Conservation (phyloP, 176 grass and related monocot genomes). For the Paspalum notatum region DNA sequence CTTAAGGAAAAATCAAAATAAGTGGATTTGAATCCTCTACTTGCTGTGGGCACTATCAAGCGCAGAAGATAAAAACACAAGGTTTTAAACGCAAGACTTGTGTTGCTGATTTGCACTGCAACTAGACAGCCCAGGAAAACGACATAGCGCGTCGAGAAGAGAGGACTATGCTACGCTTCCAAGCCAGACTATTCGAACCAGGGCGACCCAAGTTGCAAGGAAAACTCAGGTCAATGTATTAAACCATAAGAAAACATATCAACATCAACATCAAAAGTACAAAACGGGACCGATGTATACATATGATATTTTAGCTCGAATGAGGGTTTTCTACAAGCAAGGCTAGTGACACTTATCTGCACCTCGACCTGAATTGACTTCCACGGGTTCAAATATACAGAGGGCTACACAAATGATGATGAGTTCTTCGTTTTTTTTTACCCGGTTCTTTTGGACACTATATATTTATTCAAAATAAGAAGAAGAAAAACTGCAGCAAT, state of each 20-base stretch:
- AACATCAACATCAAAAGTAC: constrained; percentile 36
- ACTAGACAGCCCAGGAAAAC: background rate
- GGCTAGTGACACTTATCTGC: constrained; percentile 45
- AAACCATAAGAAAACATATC: constrained; percentile 37
- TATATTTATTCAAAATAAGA: constrained; percentile 67
- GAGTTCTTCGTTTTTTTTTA: constrained; percentile 32
- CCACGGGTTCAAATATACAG: constrained; percentile 64
- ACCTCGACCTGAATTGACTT: constrained; percentile 44
- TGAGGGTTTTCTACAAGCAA: constrained; percentile 62
- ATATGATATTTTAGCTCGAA: constrained; percentile 54
- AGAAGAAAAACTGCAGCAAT: constrained; percentile 37
- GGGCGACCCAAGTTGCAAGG: background rate
- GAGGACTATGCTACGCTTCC: background rate
- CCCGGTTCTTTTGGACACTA: constrained; percentile 55
- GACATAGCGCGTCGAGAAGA: background rate
- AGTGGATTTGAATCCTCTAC: background rate
- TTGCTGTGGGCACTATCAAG: background rate
- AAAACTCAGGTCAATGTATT: constrained; percentile 34
- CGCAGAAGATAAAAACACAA: background rate
- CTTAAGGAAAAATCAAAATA: too few relatives aligned
- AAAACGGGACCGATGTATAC: constrained; percentile 35
- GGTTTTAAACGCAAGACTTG: background rate
- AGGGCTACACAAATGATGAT: constrained; percentile 68
- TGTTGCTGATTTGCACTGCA: background rate
- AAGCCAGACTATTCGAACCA: background rate